Conservation (phyloP, 2,329 filamentous ascomycete species). For the Diaporthe eres region DNA sequence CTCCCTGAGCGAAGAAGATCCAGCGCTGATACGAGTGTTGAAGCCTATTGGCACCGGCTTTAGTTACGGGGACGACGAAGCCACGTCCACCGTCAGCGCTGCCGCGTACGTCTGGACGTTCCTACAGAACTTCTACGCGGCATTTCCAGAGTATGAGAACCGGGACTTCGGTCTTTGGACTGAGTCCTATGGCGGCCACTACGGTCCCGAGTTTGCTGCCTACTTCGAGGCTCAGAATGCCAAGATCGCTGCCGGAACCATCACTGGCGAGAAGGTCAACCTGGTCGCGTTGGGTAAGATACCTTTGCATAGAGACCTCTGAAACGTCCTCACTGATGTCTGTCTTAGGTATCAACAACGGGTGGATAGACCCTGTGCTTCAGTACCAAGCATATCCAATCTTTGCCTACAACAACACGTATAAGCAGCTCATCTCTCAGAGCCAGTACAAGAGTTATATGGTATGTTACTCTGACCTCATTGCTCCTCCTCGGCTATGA, state of each 20-base stretch:
- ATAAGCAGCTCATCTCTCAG: slow-evolving; percentile 47
- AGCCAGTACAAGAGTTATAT: slow-evolving; percentile 38
- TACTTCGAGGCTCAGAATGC: slow-evolving; percentile 72
- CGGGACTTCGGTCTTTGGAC: slow-evolving; percentile 69
- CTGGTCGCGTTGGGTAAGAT: slow-evolving; percentile 61
- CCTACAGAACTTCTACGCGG: slow-evolving; percentile 72
- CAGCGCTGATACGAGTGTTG: neutral
- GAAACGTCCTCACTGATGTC: neutral
- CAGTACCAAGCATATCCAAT: slow-evolving; percentile 60
- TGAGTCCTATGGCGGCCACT: slow-evolving; percentile 71
- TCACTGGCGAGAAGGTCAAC: slow-evolving; percentile 59
- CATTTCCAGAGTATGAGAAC: slow-evolving; percentile 74
- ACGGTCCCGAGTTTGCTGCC: slow-evolving; percentile 68
- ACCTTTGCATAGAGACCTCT: neutral
- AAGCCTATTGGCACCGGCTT: slow-evolving; percentile 51
- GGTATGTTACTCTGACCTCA: neutral
- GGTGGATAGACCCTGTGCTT: slow-evolving; percentile 63
- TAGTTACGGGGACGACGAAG: slow-evolving; percentile 53
- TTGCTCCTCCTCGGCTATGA: neutral
- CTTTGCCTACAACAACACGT: slow-evolving; percentile 61
- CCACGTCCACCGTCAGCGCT: slow-evolving; percentile 60
- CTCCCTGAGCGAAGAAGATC: rapidly evolving
- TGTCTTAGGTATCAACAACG: slow-evolving; percentile 65
- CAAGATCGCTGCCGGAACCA: slow-evolving; percentile 58
- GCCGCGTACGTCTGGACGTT: slow-evolving; percentile 68